phyloP scores from a whole-genome alignment of 2,329 filamentous ascomycete species.

The Blumeria hordei region DNA sequence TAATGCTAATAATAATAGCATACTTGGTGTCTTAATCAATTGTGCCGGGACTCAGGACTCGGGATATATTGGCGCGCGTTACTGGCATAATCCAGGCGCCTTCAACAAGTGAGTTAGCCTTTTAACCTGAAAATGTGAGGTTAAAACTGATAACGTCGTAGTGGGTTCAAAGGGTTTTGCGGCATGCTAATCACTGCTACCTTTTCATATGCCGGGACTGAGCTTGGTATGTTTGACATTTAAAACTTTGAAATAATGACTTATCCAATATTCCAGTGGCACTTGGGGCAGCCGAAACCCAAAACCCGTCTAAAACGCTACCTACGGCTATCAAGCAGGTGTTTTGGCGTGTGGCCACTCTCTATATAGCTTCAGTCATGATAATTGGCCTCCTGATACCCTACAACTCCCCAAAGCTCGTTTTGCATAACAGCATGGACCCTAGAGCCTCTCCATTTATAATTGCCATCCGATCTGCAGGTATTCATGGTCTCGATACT shows the following conservation, averaged over 20 bases:
- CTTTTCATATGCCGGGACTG: conserved; percentile 56
- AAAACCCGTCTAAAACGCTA: conserved; percentile 57
- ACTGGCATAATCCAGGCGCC: conserved; percentile 57
- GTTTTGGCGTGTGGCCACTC: conserved; percentile 85
- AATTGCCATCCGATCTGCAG: conserved; percentile 68
- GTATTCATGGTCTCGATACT: conserved; percentile 57
- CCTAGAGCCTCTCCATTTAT: conserved; percentile 73
- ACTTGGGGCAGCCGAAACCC: conserved; percentile 53
- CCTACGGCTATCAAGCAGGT: conserved; percentile 81
- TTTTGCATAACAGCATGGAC: conserved; percentile 33
- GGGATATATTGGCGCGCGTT: conserved; percentile 59
- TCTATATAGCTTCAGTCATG: conserved; percentile 65
- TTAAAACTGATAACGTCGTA: background rate
- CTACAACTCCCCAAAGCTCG: conserved; percentile 38
- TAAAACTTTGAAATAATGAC: background rate
- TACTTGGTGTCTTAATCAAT: conserved; percentile 70
- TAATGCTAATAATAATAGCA: conserved; percentile 21
- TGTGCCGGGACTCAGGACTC: conserved; percentile 51
- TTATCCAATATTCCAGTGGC: conserved; percentile 19
- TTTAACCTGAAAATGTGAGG: background rate
- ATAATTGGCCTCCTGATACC: conserved; percentile 67
- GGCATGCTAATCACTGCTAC: conserved; percentile 54
- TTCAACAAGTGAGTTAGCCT: conserved; percentile 31
- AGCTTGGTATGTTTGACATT: conserved; percentile 27
- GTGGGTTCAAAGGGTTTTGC: conserved; percentile 56